phyloP scores from a whole-genome alignment of 306 rosid species.

The Quercus wislizeni region DNA sequence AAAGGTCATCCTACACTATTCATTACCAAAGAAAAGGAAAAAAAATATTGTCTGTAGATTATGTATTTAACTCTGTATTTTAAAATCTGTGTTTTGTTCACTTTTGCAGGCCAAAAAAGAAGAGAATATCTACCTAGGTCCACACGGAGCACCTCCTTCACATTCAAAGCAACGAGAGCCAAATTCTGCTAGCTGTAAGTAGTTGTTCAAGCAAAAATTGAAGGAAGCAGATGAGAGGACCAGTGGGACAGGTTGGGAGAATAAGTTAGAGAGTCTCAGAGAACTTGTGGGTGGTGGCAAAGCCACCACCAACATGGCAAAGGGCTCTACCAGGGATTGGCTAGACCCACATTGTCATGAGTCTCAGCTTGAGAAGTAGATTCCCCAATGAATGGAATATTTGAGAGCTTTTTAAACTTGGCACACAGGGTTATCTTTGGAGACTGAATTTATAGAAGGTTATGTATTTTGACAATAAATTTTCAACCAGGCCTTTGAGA shows the following conservation, averaged over 20 bases:
- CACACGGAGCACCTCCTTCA: constrained; percentile 90
- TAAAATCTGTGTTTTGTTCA: constrained; percentile 7
- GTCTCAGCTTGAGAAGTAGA: constrained; percentile 74
- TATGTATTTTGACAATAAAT: constrained; percentile 39
- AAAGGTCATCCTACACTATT: constrained; percentile 40
- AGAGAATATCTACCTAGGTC: constrained; percentile 85
- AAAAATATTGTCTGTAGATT: not conserved
- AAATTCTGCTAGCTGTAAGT: constrained; percentile 58
- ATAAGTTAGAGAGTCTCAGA: constrained; percentile 74
- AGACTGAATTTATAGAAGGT: constrained; percentile 11
- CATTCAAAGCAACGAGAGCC: constrained; percentile 72
- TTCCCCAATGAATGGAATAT: constrained; percentile 26
- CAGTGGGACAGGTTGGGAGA: constrained; percentile 67
- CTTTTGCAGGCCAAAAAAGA: constrained; percentile 58
- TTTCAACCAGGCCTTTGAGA: constrained; percentile 1
- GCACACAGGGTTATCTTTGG: not conserved
- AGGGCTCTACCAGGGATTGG: constrained; percentile 76
- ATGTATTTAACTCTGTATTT: not conserved
- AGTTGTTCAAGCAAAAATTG: constrained; percentile 75
- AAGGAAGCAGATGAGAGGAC: constrained; percentile 83
- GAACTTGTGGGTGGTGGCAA: constrained; percentile 91
- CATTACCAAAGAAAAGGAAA: not conserved
- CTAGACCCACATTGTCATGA: constrained; percentile 95
- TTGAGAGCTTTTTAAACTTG: constrained; percentile 1
- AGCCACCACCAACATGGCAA: constrained; percentile 35